Evolutionary conservation across 345 rosid species (phyloP), one percentile per base, ranked within the genome.

Genomic region (Turnera subulata): DNA sequence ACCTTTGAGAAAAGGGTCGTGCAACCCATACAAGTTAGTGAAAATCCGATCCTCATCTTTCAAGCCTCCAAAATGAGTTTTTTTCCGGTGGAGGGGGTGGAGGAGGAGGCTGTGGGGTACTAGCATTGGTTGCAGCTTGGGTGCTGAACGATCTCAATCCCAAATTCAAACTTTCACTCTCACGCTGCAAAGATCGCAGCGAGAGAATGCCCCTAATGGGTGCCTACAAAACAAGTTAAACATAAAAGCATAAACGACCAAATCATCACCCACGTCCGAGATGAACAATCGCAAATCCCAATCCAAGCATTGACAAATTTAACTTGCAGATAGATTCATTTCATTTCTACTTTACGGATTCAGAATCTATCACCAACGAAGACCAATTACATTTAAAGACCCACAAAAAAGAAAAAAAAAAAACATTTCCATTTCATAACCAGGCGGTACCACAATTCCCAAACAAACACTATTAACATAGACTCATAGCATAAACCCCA

Each of bases 1-100:
- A 59, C 96, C 97, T 75, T 90, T 87, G 50, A 94, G 97, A 70
- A 90, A 94, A 4, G 91, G 97, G 62, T 90, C 99, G 50, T 82
- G 92, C 71, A 87, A 25, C 59, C 95, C 95, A 64, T 93, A 93
- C 69, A 89, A 79, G 61, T 93, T 94, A 51, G 97, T 85, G 71
- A 94, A 90, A 57, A 94, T 94, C 48, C 97, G 78, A 61, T 94
- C 99, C 73, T 90, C 96, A 46, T 94, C 99, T 67, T 82, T 94
- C 53, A 94, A 74, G 62, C 90, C 97, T 65, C 97, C 97, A 46
- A 94, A 93, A 76, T 87, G 96, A 65, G 97, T 87, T 81, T 90
- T n/a, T 94, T 73, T 94, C 97, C 0, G 93, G 96, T 62, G 97
- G 91, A 6, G 99, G 97, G 8, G 94, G 86, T 43, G 99, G 84